Base-by-base conservation (phyloP, 352 stramenopile genomes). In the Phytopythium vexans region DNA sequence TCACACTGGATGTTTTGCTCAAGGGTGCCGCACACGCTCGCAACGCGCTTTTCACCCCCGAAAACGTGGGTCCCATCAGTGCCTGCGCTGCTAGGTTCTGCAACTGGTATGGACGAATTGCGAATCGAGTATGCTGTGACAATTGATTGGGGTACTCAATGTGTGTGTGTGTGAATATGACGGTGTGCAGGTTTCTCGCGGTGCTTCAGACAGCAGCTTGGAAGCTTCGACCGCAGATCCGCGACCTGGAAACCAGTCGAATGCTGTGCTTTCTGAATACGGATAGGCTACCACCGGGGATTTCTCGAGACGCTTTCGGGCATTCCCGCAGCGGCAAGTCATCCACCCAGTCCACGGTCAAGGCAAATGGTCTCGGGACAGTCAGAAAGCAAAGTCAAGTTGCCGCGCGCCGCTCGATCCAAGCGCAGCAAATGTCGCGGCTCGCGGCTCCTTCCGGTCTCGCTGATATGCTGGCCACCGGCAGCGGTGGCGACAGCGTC, bases 71-170 rank as follows among this genome's bases (percentile, higher is more conserved):
- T 0, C 77, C 86, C 6, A 86, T 97, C 52, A 96, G 86, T 61
- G 82, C 73, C 6, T 93, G 87, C 37, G 89, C 91, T 0, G 87
- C 85, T 1, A 80, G 82, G 32, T 92, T 97, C 44, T 97, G 91
- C 53, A 88, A 92, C n/a, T 97, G 89, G 83, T 86, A 62, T n/a
- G 53, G 3, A 8, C 9, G 31, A 31, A 11, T 32, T 36, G 41
- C 35, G 21, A 27, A 27, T 27, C 21, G 21, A 27, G 21, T 27
- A 27, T 27, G 21, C 21, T 27, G 21, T 27, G 21, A 27, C 21
- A 27, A 41, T 3, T 21, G 16, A 8, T 53, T n/a, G 16, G 11
- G 9, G 42, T 35, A 42, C 3, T 42, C 36, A 12, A 41, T n/a
- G 1, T 42, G 0, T 48, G 31, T 2, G n/a, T 37, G 27, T 48